These are phyloP conservation scores for Immersiporthe knoxdaviesiana DNA, from an alignment of 2,329 filamentous ascomycete species.

Conservation along the genomic window DNA sequence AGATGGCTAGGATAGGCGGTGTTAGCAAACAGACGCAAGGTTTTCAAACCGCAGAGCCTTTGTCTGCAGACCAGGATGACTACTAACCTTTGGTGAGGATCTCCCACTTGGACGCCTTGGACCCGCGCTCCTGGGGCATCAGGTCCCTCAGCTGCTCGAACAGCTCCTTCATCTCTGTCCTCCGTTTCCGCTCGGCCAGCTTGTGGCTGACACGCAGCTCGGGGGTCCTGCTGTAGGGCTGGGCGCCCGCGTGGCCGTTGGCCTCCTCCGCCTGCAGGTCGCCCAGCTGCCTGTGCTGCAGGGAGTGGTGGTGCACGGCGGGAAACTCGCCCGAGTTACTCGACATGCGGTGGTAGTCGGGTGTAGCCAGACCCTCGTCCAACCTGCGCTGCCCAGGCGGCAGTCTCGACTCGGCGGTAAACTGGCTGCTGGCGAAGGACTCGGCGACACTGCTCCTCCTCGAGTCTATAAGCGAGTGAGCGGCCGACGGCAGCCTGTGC, in stretches of 20 bases:
- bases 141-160: slow-evolving; percentile 80
- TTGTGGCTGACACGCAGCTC: slow-evolving; percentile 85
- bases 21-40: slow-evolving; percentile 17
- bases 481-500: slow-evolving; percentile 51
- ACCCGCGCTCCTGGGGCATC: slow-evolving; percentile 78
- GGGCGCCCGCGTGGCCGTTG: slow-evolving; percentile 57
- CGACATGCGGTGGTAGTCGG: slow-evolving; percentile 53
- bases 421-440: slow-evolving; percentile 79
- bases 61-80: neutral
- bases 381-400: slow-evolving; percentile 73
- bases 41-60: too few relatives aligned
- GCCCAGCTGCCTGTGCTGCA: slow-evolving; percentile 74
- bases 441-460: slow-evolving; percentile 77
- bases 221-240: slow-evolving; percentile 81
- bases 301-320: slow-evolving; percentile 71
- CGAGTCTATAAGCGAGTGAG: slow-evolving; percentile 62
- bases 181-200: slow-evolving; percentile 78
- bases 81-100: slow-evolving; percentile 77
- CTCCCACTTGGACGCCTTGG: slow-evolving; percentile 89
- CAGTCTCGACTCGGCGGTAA: slow-evolving; percentile 72
- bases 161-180: slow-evolving; percentile 86
- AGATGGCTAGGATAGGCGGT: slow-evolving; percentile 55
- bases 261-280: slow-evolving; percentile 66
- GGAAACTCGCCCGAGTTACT: slow-evolving; percentile 59
- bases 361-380: slow-evolving; percentile 58